A percentile compares a stretch with the other conserved stretches of the same genome.
phyloP scores from a whole-genome alignment of 140 eudicot genomes.

The Erigeron philadelphicus region DNA sequence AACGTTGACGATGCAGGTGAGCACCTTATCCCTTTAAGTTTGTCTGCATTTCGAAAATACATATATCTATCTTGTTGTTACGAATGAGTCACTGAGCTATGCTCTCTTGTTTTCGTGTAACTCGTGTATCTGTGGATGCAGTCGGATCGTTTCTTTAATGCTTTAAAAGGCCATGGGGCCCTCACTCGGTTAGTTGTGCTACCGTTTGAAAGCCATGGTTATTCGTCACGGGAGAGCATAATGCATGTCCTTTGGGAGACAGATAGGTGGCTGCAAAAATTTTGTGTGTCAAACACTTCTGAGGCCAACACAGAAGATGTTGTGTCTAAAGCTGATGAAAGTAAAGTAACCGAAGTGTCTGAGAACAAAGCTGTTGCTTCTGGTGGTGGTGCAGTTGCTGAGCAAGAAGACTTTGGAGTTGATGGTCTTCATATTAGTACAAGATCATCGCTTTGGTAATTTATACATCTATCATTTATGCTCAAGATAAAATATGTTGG shows the following conservation, averaged over 20 bases:
- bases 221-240: conserved; percentile 90
- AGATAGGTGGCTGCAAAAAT: conserved; percentile 87
- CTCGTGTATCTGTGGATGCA: conserved; percentile 26
- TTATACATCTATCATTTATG: conserved; percentile 2
- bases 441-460: conserved; percentile 62
- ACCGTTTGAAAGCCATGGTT: conserved; percentile 94
- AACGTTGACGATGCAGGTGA: conserved; percentile 92
- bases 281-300: conserved; percentile 51
- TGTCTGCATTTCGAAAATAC: neutral
- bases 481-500: neutral
- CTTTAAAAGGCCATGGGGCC: conserved; percentile 96
- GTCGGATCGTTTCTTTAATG: conserved; percentile 93
- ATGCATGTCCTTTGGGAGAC: conserved; percentile 99
- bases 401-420: conserved; percentile 38
- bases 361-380: conserved; percentile 48
- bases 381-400: conserved; percentile 60
- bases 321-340: conserved; percentile 27
- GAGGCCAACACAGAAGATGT: conserved; percentile 19
- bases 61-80: neutral
- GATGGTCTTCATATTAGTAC: conserved; percentile 35
- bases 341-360: conserved; percentile 28
- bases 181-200: conserved; percentile 81
- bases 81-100: neutral
- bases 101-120: neutral
- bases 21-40: neutral